These are phyloP conservation scores for Aureobasidium melanogenum DNA, from an alignment of 2,329 filamentous ascomycete genomes.

Conservation along the genomic window DNA sequence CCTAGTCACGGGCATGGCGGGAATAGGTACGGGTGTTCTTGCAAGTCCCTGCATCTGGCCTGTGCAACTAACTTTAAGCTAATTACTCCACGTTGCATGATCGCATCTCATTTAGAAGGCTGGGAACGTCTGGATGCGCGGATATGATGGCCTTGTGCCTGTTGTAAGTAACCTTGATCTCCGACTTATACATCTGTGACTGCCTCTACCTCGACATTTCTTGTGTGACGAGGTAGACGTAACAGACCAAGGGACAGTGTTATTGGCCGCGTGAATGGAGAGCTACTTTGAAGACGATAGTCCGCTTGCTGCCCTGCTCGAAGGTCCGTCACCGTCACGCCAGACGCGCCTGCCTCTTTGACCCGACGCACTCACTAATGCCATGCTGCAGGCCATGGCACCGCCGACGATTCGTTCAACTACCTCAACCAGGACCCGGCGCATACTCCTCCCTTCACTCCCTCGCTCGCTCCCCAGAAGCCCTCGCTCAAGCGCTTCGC, in stretches of 20 bases:
- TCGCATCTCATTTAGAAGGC: slow-evolving; percentile 5
- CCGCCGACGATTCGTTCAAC: slow-evolving; percentile 17
- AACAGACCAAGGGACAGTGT: background rate
- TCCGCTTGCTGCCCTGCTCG: slow-evolving; percentile 80
- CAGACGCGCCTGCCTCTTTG: background rate
- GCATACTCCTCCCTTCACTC: slow-evolving; percentile 36
- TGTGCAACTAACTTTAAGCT: background rate
- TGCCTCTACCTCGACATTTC: background rate
- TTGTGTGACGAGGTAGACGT: background rate
- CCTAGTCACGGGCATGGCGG: background rate
- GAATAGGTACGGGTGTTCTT: background rate
- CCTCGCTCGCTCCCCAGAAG: slow-evolving; percentile 41
- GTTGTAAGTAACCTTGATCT: slow-evolving; percentile 4
- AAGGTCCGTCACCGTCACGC: slow-evolving; percentile 48
- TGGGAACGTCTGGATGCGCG: slow-evolving; percentile 1
- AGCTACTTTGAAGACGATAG: slow-evolving; percentile 77
- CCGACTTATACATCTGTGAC: background rate
- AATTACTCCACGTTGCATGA: slow-evolving; percentile 9
- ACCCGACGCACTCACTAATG: slow-evolving; percentile 12
- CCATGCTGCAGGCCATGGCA: slow-evolving; percentile 22
- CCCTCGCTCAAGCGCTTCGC: slow-evolving; percentile 36
- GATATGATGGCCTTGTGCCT: background rate
- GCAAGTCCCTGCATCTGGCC: slow-evolving; percentile 4
- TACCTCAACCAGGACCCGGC: slow-evolving; percentile 10
- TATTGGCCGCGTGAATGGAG: slow-evolving; percentile 56